Base-by-base conservation (phyloP, 2,329 filamentous ascomycete species). In the Fusarium praegraminearum region DNA sequence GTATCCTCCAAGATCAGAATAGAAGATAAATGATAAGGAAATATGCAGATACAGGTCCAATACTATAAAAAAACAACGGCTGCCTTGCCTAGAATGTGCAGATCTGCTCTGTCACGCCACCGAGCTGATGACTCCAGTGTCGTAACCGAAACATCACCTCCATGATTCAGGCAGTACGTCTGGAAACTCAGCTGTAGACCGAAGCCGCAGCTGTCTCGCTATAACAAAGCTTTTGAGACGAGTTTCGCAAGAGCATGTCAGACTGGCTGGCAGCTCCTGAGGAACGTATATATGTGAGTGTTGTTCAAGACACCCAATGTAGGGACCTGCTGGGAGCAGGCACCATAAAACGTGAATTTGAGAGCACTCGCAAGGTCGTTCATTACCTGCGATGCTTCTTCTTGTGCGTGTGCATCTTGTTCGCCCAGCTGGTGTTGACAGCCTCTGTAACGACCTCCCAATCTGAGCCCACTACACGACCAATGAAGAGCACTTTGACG, bases 401-500 rank as follows among this genome's bases (percentile, higher is more conserved):
- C 54, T 77, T 76, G 52, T 78, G 80, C 32, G 72, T 75, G 54
- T 79, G 81, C 33, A 73, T 79, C 74, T 86, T 86, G 20, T 80
- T 79, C 40, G 76, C 74, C 84, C 85, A 87, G 75, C 84, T 86
- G 40, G 75, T 69, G 67, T 87, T 81, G 56, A 87, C 83, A 6
- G 85, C 84, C 4, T 80, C 74, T 10, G 71, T 71, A 32, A 87
- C 81, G 11, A 76, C 77, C 0, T 82, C 72, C 66, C 81, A 82
- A 70, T 86, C 80, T 0, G 78, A 70, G 2, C 69, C 57, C 5
- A 73, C 57, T 18, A 89, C 79, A 7, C 76, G 72, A n/a, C 87
- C 87, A 53, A 89, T 84, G 71, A 89, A 87, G 69, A 84, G 81
- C n/a, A 89, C 85, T 46, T 80, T 83, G 69, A 84, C 78, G 70